Percentiles rank a stretch among this genome's conserved stretches.
Evolutionary conservation across 2,329 filamentous ascomycete species (phyloP).

Genomic region (Cercospora sesami): DNA sequence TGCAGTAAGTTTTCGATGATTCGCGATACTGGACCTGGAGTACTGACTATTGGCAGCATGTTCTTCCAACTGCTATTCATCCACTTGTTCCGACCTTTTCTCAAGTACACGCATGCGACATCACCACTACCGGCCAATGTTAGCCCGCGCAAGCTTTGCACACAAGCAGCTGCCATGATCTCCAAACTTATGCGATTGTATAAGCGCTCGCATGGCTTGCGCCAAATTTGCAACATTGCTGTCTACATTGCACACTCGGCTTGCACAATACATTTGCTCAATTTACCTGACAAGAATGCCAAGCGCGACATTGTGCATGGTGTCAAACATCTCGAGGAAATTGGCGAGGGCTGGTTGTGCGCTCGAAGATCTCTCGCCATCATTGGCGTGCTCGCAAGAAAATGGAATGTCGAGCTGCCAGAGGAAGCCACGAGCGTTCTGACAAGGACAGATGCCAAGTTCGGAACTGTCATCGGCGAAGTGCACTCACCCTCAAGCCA

Average conservation of each 20-base stretch:
- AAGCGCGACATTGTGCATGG: slow-evolving; percentile 87
- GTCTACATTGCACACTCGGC: slow-evolving; percentile 95
- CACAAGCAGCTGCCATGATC: slow-evolving; percentile 82
- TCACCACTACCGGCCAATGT: slow-evolving; percentile 85
- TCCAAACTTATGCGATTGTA: slow-evolving; percentile 94
- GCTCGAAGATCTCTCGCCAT: slow-evolving; percentile 83
- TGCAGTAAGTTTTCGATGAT: slow-evolving; percentile 69
- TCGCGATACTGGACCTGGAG: not conserved
- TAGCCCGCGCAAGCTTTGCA: slow-evolving; percentile 86
- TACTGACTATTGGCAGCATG: slow-evolving; percentile 63
- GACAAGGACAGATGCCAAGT: slow-evolving; percentile 75
- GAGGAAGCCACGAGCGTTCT: slow-evolving; percentile 77
- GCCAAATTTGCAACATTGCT: slow-evolving; percentile 93
- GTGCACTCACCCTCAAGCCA: slow-evolving; percentile 52
- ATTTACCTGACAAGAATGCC: slow-evolving; percentile 88
- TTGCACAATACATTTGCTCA: slow-evolving; percentile 90
- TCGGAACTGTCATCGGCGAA: slow-evolving; percentile 67
- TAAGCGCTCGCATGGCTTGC: slow-evolving; percentile 84
- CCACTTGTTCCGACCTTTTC: slow-evolving; percentile 90
- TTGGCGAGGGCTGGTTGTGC: slow-evolving; percentile 91
- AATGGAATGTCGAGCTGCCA: slow-evolving; percentile 85
- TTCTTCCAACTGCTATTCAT: slow-evolving; percentile 96
- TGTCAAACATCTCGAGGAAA: slow-evolving; percentile 88
- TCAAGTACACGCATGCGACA: slow-evolving; percentile 79
- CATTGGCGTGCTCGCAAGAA: slow-evolving; percentile 77